Conservation (phyloP, 139 green algal species). For the Coelastrella sp. region DNA sequence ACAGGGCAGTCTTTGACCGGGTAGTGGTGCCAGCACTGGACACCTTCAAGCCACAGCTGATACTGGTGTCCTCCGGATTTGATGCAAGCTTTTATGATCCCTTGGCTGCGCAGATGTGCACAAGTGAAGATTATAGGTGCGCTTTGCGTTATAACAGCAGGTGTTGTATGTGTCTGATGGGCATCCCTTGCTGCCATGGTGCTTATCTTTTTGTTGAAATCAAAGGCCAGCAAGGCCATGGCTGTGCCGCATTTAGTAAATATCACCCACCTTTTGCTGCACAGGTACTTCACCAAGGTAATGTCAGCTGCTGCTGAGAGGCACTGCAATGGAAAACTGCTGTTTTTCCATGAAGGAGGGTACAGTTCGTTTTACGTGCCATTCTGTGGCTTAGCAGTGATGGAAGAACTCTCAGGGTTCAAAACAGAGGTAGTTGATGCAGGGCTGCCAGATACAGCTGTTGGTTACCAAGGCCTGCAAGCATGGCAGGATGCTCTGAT, state of each 20-base stretch:
- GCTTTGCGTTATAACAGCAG: neutral
- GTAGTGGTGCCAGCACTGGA: constrained; percentile 70
- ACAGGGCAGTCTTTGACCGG: constrained; percentile 56
- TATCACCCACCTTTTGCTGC: neutral
- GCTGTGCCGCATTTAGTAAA: too few relatives aligned
- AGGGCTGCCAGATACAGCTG: neutral
- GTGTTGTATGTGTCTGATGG: neutral
- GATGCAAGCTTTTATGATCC: constrained; percentile 66
- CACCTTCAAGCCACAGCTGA: constrained; percentile 75
- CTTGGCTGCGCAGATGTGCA: constrained; percentile 56
- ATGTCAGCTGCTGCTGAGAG: constrained; percentile 12
- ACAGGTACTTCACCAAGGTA: constrained; percentile 40
- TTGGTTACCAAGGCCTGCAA: constrained; percentile 43
- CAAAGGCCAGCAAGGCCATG: neutral
- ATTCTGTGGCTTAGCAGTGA: constrained; percentile 62
- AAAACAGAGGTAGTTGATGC: constrained; percentile 38
- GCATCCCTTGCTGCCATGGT: neutral
- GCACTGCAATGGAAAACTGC: constrained; percentile 29
- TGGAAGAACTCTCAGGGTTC: constrained; percentile 55
- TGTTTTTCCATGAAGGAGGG: constrained; percentile 52
- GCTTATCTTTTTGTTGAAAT: neutral
- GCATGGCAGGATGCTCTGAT: constrained; percentile 42
- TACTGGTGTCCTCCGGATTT: constrained; percentile 65
- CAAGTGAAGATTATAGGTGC: constrained; percentile 60
- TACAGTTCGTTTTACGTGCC: constrained; percentile 55